Conservation (phyloP, 192 early-diverging fungal species). For the Backusella macrospora region DNA sequence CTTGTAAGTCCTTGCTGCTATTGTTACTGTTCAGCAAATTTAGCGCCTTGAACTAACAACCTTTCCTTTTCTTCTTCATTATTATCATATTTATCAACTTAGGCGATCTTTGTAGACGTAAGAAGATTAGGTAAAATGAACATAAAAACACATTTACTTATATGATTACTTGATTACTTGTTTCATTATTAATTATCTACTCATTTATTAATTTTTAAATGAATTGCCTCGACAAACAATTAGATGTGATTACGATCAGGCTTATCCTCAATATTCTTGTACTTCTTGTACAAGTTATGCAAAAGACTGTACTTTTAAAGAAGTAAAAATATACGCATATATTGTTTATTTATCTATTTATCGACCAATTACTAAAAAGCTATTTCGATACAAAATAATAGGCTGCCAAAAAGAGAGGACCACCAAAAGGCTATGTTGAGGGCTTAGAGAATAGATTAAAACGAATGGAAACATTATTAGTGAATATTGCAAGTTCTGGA, state of each 20-base stretch:
- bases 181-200: too few species aligned
- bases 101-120: slow-evolving; percentile 41
- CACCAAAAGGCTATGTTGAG: slow-evolving; percentile 37
- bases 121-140: slow-evolving; percentile 38
- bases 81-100: background rate
- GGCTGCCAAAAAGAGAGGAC: slow-evolving; percentile 39
- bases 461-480: slow-evolving; percentile 35
- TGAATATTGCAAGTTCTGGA: slow-evolving; percentile 31
- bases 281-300: slow-evolving; percentile 30
- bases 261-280: slow-evolving; percentile 19
- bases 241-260: slow-evolving; percentile 36
- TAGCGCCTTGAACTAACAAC: background rate
- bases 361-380: background rate
- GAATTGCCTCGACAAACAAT: background rate
- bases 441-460: slow-evolving; percentile 34
- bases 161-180: background rate
- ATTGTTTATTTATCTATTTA: background rate
- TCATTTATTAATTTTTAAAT: background rate
- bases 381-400: background rate
- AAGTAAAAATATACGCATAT: slow-evolving; percentile 9
- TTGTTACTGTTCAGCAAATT: background rate
- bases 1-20: background rate
- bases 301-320: slow-evolving; percentile 35
- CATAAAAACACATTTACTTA: background rate
- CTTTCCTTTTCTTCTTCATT: background rate